Evolutionary conservation across 2,329 filamentous ascomycete genomes (phyloP), one percentile per base, ranked within the genome.

Genomic region (Fusarium newnesense): DNA sequence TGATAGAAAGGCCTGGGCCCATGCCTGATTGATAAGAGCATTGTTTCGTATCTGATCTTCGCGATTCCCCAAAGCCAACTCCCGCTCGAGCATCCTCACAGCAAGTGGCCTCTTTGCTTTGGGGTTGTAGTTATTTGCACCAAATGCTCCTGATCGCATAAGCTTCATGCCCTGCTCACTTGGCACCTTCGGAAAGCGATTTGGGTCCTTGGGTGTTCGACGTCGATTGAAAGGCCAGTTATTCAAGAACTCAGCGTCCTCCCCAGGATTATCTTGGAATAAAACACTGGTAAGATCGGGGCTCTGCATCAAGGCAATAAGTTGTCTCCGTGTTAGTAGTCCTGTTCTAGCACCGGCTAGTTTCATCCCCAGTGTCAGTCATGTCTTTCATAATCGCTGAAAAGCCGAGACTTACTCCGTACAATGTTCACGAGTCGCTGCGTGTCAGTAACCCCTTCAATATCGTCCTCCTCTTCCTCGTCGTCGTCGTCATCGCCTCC

Each of bases 71-170:
- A 92, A 79, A 1, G 94, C 96, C 39, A 98, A 82, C 80, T 98
- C 95, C 49, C 96, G 89, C 80, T 94, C 93, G 75, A 98, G 87
- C 70, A 98, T 86, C 50, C 93, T 89, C 64, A 90, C 88, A 16
- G 91, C 88, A 24, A 97, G 81, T 71, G 90, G 88, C 79, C 91
- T 89, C 79, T 84, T 89, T 69, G 78, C 85, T 68, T 82, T 86
- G 73, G 84, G 85, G 75, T 85, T 84, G 64, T 85, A 82, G 49
- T 92, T 87, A 64, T 91, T 92, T 24, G 86, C 86, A 39, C 96
- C 96, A 82, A 98, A 98, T 5, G 85, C 86, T 2, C 96, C 96
- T 36, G 91, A 92, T 43, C 90, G 86, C 95, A 98, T 97, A 69
- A 98, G 84, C 75, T 92, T 89, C 54, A 83, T 86, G 12, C 96